These are phyloP conservation scores for Melanopsichium pennsylvanicum DNA, from an alignment of 1,284 basidiomycete genomes.

Conservation along the genomic window DNA sequence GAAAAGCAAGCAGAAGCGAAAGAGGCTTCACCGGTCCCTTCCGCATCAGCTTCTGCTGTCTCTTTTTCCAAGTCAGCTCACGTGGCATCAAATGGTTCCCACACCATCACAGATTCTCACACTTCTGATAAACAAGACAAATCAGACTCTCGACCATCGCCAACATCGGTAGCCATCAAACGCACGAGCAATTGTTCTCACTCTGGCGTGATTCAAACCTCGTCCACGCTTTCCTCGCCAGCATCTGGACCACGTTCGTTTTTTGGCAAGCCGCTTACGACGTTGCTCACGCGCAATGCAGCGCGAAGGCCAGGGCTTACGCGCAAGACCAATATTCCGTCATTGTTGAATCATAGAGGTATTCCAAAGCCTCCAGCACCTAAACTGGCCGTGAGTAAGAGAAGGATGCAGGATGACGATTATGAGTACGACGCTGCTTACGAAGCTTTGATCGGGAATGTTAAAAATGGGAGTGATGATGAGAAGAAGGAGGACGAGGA, in stretches of 20 bases:
- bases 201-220: no score
- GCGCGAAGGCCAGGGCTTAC: slow-evolving; percentile 37
- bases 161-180: slow-evolving; percentile 24
- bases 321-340: slow-evolving; percentile 44
- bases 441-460: slow-evolving; percentile 36
- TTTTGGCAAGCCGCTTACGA: slow-evolving; percentile 41
- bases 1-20: slow-evolving; percentile 2
- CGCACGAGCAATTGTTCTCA: slow-evolving; percentile 15
- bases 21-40: neutral
- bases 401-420: slow-evolving; percentile 41
- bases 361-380: slow-evolving; percentile 22
- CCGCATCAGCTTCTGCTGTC: no score
- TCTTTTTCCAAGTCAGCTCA: no score
- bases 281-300: slow-evolving; percentile 12
- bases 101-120: no score
- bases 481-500: neutral
- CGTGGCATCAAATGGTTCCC: no score
- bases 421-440: slow-evolving; percentile 44
- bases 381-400: slow-evolving; percentile 17
- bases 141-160: neutral
- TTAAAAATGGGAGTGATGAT: slow-evolving; percentile 9
- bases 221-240: neutral
- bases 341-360: slow-evolving; percentile 33
- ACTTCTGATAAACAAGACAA: no score
- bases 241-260: slow-evolving; percentile 13